Conservation (phyloP, 305 asterid genomes). For the Andrographis paniculata region DNA sequence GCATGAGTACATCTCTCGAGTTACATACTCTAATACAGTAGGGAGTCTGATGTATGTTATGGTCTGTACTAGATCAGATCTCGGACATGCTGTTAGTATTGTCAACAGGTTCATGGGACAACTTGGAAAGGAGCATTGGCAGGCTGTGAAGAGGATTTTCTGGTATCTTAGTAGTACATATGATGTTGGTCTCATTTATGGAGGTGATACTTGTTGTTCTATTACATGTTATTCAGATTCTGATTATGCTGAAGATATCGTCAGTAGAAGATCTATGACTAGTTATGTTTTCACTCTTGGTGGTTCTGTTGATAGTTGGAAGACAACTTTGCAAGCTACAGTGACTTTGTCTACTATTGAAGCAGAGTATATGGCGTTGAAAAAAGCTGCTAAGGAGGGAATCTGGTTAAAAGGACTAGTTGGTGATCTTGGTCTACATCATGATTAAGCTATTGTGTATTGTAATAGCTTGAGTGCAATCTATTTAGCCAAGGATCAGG, state of each 20-base stretch:
- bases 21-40: background rate
- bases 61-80: background rate
- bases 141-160: background rate
- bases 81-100: background rate
- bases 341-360: constrained; percentile 3
- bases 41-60: constrained; percentile 5
- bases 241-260: background rate
- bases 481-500: constrained; percentile 3
- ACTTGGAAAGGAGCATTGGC: background rate
- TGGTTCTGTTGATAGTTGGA: background rate
- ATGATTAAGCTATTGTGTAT: background rate
- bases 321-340: background rate
- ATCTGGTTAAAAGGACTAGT: no score
- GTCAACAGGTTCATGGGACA: background rate
- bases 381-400: background rate
- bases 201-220: no score
- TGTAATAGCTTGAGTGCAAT: background rate
- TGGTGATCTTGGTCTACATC: background rate
- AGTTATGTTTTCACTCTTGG: background rate
- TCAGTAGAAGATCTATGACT: background rate
- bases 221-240: background rate
- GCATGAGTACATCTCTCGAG: background rate
- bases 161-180: background rate
- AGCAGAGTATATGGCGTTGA: background rate
- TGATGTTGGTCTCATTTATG: no score